phyloP scores from a whole-genome alignment of 139 green algal species.

The Desmodesmus armatus region DNA sequence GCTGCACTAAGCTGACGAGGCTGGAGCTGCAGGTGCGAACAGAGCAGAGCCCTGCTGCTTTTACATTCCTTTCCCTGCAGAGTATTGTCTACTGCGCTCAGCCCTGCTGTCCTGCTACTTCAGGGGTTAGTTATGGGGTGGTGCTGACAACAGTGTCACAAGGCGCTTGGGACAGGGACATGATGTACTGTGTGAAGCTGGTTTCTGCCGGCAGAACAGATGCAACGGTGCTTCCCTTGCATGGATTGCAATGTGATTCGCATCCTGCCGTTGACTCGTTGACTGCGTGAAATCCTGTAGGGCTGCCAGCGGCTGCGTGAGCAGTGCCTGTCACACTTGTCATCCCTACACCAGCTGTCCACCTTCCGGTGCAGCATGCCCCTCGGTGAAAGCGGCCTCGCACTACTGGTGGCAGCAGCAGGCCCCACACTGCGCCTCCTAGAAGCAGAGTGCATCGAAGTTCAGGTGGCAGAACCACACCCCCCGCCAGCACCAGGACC shows the following conservation, averaged over 20 bases:
- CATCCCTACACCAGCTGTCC: constrained; percentile 1
- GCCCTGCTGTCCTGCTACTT: too few species aligned
- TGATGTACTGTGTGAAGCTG: too few species aligned
- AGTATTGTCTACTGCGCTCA: too few species aligned
- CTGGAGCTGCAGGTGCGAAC: constrained; percentile 26
- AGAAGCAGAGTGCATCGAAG: constrained; percentile 33
- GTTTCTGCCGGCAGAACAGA: too few species aligned
- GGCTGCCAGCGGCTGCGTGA: constrained; percentile 20
- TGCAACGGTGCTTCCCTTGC: too few species aligned
- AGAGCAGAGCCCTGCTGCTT: too few species aligned
- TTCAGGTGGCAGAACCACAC: background rate
- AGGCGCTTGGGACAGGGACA: too few species aligned
- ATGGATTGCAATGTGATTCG: too few species aligned
- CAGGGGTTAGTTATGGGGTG: too few species aligned
- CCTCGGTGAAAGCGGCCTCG: constrained; percentile 15
- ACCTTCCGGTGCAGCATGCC: constrained; percentile 40
- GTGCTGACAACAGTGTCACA: background rate
- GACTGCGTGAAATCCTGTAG: background rate
- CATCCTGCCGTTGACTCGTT: too few species aligned
- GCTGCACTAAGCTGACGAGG: constrained; percentile 14
- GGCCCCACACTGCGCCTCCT: background rate
- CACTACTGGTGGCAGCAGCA: constrained; percentile 1
- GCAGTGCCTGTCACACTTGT: background rate
- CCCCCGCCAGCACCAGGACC: background rate
- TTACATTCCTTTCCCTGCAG: too few species aligned